Conservation (phyloP, 805 yeast genomes). For the Candida rishiriensis region DNA sequence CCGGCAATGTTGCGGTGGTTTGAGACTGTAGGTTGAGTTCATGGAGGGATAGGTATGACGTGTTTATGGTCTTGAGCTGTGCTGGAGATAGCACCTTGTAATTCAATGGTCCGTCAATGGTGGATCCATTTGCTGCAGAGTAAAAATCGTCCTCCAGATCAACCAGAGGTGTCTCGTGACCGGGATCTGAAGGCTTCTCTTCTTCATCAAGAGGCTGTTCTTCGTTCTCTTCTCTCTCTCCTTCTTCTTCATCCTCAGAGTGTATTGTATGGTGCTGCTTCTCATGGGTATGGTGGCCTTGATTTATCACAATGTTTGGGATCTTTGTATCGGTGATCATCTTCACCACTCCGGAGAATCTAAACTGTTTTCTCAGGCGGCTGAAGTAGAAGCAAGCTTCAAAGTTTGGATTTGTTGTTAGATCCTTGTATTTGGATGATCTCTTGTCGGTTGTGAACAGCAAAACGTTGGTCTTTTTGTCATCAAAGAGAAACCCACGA, state of each 20-base stretch:
- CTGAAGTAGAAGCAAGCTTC: constrained; percentile 78
- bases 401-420: constrained; percentile 47
- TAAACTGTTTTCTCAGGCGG: constrained; percentile 58
- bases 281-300: background rate
- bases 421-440: constrained; percentile 56
- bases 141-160: constrained; percentile 17
- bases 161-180: constrained; percentile 10
- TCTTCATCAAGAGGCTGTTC: background rate
- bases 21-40: constrained; percentile 8
- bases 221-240: background rate
- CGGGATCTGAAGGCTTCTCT: background rate
- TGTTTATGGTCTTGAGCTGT: constrained; percentile 9
- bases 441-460: constrained; percentile 71
- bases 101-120: constrained; percentile 12
- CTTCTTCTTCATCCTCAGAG: background rate
- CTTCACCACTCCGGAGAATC: constrained; percentile 66
- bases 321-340: constrained; percentile 29
- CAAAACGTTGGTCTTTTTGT: constrained; percentile 59
- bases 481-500: constrained; percentile 73
- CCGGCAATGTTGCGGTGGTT: background rate
- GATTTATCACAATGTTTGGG: constrained; percentile 17
- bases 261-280: background rate
- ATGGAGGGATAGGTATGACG: constrained; percentile 8
- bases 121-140: constrained; percentile 6
- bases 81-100: constrained; percentile 21